Percentiles rank a stretch among this genome's conserved stretches.
Evolutionary conservation across 192 early-diverging fungal genomes (phyloP).

Genomic region (Podila clonocystis): DNA sequence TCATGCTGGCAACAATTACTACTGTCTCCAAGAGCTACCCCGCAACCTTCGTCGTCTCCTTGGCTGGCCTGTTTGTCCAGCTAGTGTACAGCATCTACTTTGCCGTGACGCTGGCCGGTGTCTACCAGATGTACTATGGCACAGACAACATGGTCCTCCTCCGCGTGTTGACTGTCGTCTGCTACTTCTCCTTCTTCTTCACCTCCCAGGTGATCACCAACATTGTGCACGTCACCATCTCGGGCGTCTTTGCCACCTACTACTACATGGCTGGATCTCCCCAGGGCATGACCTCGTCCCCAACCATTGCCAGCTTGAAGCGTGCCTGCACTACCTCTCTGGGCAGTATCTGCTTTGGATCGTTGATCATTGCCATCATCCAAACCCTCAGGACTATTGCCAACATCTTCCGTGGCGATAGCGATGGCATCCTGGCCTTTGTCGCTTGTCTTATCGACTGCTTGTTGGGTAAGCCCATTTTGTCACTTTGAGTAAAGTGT

Average conservation of each 20-base stretch:
- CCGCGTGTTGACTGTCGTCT: slow-evolving; percentile 64
- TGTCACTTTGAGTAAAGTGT: not conserved
- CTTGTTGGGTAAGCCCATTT: slow-evolving; percentile 31
- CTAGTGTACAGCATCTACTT: slow-evolving; percentile 68
- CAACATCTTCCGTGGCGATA: slow-evolving; percentile 33
- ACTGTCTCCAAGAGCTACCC: slow-evolving; percentile 71
- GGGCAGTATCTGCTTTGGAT: slow-evolving; percentile 86
- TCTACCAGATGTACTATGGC: slow-evolving; percentile 48
- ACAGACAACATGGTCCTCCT: slow-evolving; percentile 38
- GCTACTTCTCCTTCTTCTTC: slow-evolving; percentile 80
- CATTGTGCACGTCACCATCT: slow-evolving; percentile 75
- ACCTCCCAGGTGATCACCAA: slow-evolving; percentile 81
- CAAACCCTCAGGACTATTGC: slow-evolving; percentile 74
- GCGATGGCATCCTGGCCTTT: slow-evolving; percentile 44
- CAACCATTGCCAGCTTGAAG: slow-evolving; percentile 78
- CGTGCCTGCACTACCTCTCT: slow-evolving; percentile 83
- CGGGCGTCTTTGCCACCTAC: slow-evolving; percentile 84
- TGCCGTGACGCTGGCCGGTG: slow-evolving; percentile 68
- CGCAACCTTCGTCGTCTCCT: slow-evolving; percentile 71
- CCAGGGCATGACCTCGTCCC: slow-evolving; percentile 56
- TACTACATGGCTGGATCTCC: slow-evolving; percentile 69
- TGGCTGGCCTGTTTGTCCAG: slow-evolving; percentile 72
- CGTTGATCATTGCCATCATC: slow-evolving; percentile 63
- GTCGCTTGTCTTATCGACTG: slow-evolving; percentile 52
- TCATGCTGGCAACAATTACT: slow-evolving; percentile 78